A percentile compares a stretch with the other conserved stretches of the same genome.
These are phyloP conservation scores for Adansonia grandidieri DNA, from an alignment of 441 rosid species.

Conservation along the genomic window DNA sequence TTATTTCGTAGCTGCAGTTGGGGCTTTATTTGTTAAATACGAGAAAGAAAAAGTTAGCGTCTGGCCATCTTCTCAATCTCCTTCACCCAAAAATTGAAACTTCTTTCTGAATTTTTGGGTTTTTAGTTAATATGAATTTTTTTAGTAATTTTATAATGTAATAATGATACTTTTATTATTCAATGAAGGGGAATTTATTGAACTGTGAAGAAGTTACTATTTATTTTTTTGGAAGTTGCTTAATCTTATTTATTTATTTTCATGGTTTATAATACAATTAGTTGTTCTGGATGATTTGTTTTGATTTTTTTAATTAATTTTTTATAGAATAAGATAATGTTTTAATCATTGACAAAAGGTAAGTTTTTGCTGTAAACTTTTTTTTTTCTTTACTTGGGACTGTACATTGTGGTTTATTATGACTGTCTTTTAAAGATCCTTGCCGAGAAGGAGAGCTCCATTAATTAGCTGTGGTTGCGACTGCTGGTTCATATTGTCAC, in stretches of 20 bases:
- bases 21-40: conserved; percentile 63
- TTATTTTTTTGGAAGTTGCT: neutral
- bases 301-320: neutral
- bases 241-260: neutral
- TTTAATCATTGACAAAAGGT: too few relatives aligned
- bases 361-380: too few relatives aligned
- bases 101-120: neutral
- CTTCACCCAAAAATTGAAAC: conserved; percentile 6
- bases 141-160: neutral
- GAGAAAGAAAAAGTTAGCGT: conserved; percentile 79
- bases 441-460: too few relatives aligned
- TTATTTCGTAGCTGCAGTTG: conserved; percentile 70
- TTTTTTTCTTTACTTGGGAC: neutral
- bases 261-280: neutral
- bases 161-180: neutral
- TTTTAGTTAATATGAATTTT: neutral
- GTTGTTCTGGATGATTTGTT: neutral
- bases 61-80: conserved; percentile 65
- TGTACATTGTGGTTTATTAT: neutral
- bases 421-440: too few relatives aligned
- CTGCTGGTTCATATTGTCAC: too few relatives aligned
- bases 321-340: neutral
- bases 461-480: too few relatives aligned
- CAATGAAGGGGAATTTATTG: neutral
- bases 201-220: neutral